Base-by-base conservation (phyloP, 805 yeast genomes). In the Yarrowia sp. region DNA sequence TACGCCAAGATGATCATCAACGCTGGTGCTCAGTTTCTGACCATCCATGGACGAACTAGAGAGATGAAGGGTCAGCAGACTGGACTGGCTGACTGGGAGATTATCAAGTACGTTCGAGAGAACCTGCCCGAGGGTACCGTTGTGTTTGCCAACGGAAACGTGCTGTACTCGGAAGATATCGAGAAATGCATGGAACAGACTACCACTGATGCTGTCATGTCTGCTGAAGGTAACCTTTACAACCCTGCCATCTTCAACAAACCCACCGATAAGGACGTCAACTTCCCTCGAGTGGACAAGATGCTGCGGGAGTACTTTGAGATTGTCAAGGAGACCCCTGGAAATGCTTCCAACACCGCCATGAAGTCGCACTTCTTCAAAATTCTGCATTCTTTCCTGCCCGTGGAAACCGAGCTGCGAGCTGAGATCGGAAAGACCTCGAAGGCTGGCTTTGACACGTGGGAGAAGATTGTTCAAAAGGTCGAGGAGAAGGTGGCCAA, bases 51-150 rank as follows among this genome's bases (percentile, higher is more conserved):
- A 1, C 85, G 99, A 73, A 89, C 98, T 0, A 84, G 99, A 72
- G 99, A 94, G 69, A 94, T 92, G 96, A 95, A 95, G 78, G 99
- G 99, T 8, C 98, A 94, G 77, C 85, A 86, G 70, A 94, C 99
- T 0, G 99, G 99, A 0, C 80, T 95, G 63, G 98, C 99, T 1
- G 93, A 95, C 79, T 94, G 99, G 98, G 83, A 86, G 40, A 83
- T 88, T 36, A 84, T 95, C 70, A 85, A 82, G 72, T 91, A 86
- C 75, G 76, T 95, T 49, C 82, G 95, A 69, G 97, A 92, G 38
- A 89, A 91, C 72, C 80, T 95, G 58, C 83, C 83, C 12, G 90
- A 94, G 0, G 95, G 88, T 59, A 92, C 94, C 1, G 98, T 95
- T 0, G 89, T 95, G 72, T 90, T 95, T 75, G 91, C 97, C 52